Evolutionary conservation across 2,329 filamentous ascomycete genomes (phyloP).

Genomic region (Claviceps purpurea): DNA sequence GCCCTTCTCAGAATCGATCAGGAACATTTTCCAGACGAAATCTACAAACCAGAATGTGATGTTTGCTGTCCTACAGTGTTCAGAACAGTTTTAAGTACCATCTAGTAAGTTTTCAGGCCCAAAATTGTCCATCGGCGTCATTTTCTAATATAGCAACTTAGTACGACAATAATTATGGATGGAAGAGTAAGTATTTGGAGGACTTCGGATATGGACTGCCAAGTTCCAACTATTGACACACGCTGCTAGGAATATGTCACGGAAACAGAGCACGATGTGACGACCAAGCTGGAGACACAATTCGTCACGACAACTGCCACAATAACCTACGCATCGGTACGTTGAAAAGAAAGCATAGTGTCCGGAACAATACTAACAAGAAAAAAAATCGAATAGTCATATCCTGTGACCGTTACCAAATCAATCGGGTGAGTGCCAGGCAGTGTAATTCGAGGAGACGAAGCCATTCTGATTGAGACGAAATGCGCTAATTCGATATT

Average conservation of each 20-base stretch:
- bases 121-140: neutral
- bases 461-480: neutral
- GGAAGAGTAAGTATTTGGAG: constrained; percentile 1
- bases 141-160: neutral
- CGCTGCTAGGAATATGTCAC: constrained; percentile 7
- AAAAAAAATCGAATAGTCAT: constrained; percentile 9
- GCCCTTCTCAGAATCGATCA: neutral
- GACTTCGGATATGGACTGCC: neutral
- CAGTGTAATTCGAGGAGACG: neutral
- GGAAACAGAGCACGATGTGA: constrained; percentile 8
- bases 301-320: constrained; percentile 9
- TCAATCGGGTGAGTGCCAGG: constrained; percentile 6
- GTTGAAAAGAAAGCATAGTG: neutral
- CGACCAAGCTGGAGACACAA: constrained; percentile 11
- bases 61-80: constrained; percentile 3
- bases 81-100: constrained; percentile 2
- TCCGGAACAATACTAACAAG: neutral
- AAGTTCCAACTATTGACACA: neutral
- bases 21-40: constrained; percentile 1
- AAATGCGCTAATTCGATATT: neutral
- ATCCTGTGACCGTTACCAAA: constrained; percentile 11
- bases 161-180: constrained; percentile 4
- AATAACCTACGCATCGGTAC: constrained; percentile 8
- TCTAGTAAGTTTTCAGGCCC: constrained; percentile 1
- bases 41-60: neutral